Conservation (phyloP, 441 rosid species). For the Croton laevigatus region DNA sequence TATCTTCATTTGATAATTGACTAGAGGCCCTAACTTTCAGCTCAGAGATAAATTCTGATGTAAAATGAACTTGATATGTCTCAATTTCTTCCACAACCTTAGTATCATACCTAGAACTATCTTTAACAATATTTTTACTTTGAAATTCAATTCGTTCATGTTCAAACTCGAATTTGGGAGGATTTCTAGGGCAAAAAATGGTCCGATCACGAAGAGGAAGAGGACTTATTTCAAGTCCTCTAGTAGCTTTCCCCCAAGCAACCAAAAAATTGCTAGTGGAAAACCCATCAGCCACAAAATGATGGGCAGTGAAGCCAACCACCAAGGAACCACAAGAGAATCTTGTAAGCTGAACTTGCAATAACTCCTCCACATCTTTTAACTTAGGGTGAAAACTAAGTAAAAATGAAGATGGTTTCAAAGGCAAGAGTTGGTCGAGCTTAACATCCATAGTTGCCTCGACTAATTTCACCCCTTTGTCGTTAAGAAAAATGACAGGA, state of each 20-base stretch:
- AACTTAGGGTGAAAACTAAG: conserved; percentile 20
- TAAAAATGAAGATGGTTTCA: conserved; percentile 6
- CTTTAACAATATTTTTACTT: background rate
- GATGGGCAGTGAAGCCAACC: conserved; percentile 16
- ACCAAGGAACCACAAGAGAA: conserved; percentile 21
- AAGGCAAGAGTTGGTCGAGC: conserved; percentile 16
- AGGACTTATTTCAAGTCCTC: conserved; percentile 9
- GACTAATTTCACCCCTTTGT: conserved; percentile 20
- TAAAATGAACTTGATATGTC: conserved; percentile 16
- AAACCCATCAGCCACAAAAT: conserved; percentile 15
- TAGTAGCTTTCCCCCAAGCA: conserved; percentile 20
- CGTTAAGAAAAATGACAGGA: conserved; percentile 17
- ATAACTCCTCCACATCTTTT: conserved; percentile 14
- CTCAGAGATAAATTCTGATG: conserved; percentile 15
- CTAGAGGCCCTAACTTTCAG: conserved; percentile 4
- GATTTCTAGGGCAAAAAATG: conserved; percentile 7
- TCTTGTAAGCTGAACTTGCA: conserved; percentile 20
- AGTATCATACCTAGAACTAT: background rate
- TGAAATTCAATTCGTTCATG: conserved; percentile 7
- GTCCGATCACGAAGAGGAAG: conserved; percentile 7
- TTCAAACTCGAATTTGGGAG: background rate
- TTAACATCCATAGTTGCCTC: conserved; percentile 1
- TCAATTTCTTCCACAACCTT: conserved; percentile 7
- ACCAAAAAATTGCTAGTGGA: conserved; percentile 18
- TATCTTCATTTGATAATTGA: background rate